phyloP scores from a whole-genome alignment of 371 early-diverging fungal species.

The Mucor lusitanicus region DNA sequence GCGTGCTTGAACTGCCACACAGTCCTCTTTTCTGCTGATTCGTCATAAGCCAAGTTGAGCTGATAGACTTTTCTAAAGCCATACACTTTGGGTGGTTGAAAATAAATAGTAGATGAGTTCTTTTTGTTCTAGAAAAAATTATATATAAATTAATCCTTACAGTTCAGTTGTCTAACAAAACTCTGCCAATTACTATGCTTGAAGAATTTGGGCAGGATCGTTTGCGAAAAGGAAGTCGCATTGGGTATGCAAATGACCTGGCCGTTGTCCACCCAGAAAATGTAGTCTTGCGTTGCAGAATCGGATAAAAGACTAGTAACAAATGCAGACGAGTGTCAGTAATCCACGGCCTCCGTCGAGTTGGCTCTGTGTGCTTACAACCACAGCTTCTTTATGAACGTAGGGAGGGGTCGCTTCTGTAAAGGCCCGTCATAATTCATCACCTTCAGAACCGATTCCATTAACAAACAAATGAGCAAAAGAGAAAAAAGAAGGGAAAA shows the following conservation, averaged over 20 bases:
- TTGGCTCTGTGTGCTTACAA: conserved; percentile 4
- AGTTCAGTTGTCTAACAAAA: conserved; percentile 93
- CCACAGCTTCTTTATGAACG: conserved; percentile 17
- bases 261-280: conserved; percentile 61
- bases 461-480: neutral
- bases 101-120: neutral
- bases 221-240: conserved; percentile 50
- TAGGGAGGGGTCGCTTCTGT: conserved; percentile 8
- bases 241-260: conserved; percentile 62
- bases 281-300: conserved; percentile 48
- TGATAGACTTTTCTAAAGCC: conserved; percentile 19
- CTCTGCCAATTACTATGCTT: conserved; percentile 92
- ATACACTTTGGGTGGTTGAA: conserved; percentile 3
- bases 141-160: conserved; percentile 24
- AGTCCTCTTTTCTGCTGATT: neutral
- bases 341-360: neutral
- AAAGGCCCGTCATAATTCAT: neutral
- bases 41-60: conserved; percentile 9
- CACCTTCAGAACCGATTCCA: neutral
- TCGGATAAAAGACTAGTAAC: conserved; percentile 54
- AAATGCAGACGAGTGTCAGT: neutral
- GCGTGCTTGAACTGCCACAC: conserved; percentile 81
- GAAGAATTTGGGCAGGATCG: conserved; percentile 80
- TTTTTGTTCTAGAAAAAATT: neutral
- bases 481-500: neutral